Conservation (phyloP, 257 asterid species). For the Petunia axillaris region DNA sequence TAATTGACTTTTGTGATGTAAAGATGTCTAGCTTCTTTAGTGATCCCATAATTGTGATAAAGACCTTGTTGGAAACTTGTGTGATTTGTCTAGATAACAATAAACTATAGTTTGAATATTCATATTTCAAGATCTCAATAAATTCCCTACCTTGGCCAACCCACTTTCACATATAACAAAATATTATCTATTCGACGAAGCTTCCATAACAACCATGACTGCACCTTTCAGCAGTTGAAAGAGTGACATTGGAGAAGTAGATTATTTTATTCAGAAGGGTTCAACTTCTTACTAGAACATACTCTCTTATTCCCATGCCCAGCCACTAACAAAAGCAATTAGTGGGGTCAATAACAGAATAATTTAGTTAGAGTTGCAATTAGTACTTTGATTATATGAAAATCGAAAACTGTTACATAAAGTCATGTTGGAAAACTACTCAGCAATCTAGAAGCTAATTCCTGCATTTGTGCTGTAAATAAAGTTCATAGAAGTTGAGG, state of each 20-base stretch:
- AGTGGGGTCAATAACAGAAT: neutral
- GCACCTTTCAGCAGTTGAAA: conserved; percentile 14
- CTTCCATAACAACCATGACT: neutral
- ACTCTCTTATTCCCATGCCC: too few relatives aligned
- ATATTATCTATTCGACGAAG: neutral
- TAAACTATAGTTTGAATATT: neutral
- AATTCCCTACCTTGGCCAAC: conserved; percentile 20
- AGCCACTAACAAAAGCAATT: neutral
- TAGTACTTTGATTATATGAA: neutral
- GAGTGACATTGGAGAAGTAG: neutral
- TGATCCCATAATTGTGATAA: conserved; percentile 23
- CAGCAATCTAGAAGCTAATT: neutral
- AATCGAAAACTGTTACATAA: neutral
- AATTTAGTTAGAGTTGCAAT: neutral
- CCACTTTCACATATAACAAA: conserved; percentile 19
- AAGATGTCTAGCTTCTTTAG: neutral
- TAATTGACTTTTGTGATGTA: neutral
- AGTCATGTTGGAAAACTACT: neutral
- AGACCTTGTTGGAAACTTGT: neutral
- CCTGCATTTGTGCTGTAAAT: neutral
- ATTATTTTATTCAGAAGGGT: conserved; percentile 9
- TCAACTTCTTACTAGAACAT: too few relatives aligned
- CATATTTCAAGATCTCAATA: conserved; percentile 20
- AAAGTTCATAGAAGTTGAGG: neutral
- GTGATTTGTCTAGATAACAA: conserved; percentile 10